Conservation (phyloP, 768 basidiomycete species). For the Melanogaster broomeanus region DNA sequence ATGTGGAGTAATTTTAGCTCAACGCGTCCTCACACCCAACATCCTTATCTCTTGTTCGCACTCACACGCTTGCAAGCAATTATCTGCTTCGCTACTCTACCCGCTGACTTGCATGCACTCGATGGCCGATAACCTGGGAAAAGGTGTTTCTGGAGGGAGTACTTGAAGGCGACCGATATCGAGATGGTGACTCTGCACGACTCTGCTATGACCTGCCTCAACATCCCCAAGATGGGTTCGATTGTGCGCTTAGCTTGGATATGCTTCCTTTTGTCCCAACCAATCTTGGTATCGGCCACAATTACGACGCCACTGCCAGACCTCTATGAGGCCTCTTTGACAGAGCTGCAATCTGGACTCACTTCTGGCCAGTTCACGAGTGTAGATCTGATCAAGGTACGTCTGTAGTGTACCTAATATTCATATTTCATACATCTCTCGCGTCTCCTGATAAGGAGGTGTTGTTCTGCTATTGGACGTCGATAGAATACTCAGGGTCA, state of each 20-base stretch:
- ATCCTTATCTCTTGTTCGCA: too few species aligned
- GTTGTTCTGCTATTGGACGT: neutral
- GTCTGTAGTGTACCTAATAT: neutral
- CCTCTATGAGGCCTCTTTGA: slow-evolving; percentile 41
- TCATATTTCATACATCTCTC: neutral
- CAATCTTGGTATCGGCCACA: slow-evolving; percentile 9
- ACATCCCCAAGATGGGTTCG: slow-evolving; percentile 1
- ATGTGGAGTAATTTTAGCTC: too few species aligned
- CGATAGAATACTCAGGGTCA: neutral
- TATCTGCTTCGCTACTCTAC: too few species aligned
- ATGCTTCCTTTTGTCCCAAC: slow-evolving; percentile 4
- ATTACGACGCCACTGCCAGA: slow-evolving; percentile 33
- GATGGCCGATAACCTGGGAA: slow-evolving; percentile 6
- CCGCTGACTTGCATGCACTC: too few species aligned
- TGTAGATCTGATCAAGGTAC: slow-evolving; percentile 42
- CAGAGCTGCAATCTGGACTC: slow-evolving; percentile 41
- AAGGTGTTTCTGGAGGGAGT: neutral
- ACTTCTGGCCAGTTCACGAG: slow-evolving; percentile 38
- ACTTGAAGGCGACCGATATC: slow-evolving; percentile 1
- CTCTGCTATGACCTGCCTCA: neutral
- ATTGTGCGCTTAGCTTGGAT: slow-evolving; percentile 9
- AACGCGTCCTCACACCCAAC: too few species aligned
- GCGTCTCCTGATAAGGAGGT: neutral
- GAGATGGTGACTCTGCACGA: neutral
- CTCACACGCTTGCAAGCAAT: too few species aligned